phyloP scores from a whole-genome alignment of 2,329 filamentous ascomycete genomes.

The Simplicillium sp. region DNA sequence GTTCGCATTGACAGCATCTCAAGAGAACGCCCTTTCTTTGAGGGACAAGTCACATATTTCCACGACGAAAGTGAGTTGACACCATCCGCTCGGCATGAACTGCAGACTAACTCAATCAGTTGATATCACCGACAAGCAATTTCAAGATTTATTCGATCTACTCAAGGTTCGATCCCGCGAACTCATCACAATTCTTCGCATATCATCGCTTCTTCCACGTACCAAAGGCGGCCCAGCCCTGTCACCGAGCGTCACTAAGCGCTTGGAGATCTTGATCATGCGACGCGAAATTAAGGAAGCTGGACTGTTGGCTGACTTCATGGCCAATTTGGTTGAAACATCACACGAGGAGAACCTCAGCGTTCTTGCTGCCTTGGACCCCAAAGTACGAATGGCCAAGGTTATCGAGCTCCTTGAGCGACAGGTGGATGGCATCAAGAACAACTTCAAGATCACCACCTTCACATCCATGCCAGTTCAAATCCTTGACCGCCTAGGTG shows the following conservation, averaged over 20 bases:
- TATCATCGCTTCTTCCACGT: constrained; percentile 75
- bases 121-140: constrained; percentile 42
- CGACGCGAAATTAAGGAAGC: constrained; percentile 76
- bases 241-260: constrained; percentile 75
- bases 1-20: constrained; percentile 57
- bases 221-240: constrained; percentile 54
- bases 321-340: constrained; percentile 85
- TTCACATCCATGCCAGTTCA: constrained; percentile 59
- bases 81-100: not conserved
- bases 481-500: constrained; percentile 43
- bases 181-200: constrained; percentile 71
- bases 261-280: constrained; percentile 79
- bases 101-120: constrained; percentile 11
- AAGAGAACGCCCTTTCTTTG: constrained; percentile 77
- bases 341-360: constrained; percentile 86
- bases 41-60: constrained; percentile 65
- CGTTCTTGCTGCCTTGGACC: constrained; percentile 70
- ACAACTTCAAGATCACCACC: constrained; percentile 76
- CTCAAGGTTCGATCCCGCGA: constrained; percentile 81
- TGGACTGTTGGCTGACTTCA: constrained; percentile 84
- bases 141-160: constrained; percentile 64
- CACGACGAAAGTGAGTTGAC: constrained; percentile 54
- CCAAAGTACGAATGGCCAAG: constrained; percentile 68
- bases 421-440: constrained; percentile 76
- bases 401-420: constrained; percentile 77